Conservation (phyloP, 1,284 basidiomycete genomes). For the Ustilago cynodontis region DNA sequence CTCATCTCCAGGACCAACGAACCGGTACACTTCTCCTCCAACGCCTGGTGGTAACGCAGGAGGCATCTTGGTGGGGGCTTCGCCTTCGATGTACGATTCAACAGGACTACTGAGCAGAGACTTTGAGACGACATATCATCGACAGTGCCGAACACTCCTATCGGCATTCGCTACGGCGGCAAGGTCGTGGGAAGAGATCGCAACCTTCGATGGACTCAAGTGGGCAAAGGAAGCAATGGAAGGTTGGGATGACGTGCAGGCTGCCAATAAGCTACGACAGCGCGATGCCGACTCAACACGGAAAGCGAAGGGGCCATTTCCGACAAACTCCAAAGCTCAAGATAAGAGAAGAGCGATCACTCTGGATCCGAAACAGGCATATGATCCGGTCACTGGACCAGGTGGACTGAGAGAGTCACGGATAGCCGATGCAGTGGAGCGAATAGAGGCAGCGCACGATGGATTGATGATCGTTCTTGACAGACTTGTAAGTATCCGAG, state of each 20-base stretch:
- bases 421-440: slow-evolving; percentile 29
- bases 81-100: slow-evolving; percentile 36
- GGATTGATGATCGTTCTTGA: slow-evolving; percentile 33
- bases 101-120: slow-evolving; percentile 52
- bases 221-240: slow-evolving; percentile 56
- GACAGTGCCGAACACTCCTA: slow-evolving; percentile 52
- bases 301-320: slow-evolving; percentile 22
- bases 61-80: neutral
- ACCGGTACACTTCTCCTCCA: slow-evolving; percentile 19
- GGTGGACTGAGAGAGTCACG: slow-evolving; percentile 37
- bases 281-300: slow-evolving; percentile 18
- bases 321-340: slow-evolving; percentile 8
- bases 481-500: slow-evolving; percentile 42
- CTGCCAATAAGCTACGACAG: slow-evolving; percentile 31
- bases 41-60: slow-evolving; percentile 20
- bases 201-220: slow-evolving; percentile 61
- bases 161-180: slow-evolving; percentile 48
- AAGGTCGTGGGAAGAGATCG: slow-evolving; percentile 59
- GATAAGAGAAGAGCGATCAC: slow-evolving; percentile 32
- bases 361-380: slow-evolving; percentile 27
- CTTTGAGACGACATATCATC: slow-evolving; percentile 60
- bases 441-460: slow-evolving; percentile 40
- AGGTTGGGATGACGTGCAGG: slow-evolving; percentile 56
- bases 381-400: slow-evolving; percentile 33
- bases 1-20: slow-evolving; percentile 30